Conservation (phyloP, 139 green algal species). For the Nannochloris sp. region DNA sequence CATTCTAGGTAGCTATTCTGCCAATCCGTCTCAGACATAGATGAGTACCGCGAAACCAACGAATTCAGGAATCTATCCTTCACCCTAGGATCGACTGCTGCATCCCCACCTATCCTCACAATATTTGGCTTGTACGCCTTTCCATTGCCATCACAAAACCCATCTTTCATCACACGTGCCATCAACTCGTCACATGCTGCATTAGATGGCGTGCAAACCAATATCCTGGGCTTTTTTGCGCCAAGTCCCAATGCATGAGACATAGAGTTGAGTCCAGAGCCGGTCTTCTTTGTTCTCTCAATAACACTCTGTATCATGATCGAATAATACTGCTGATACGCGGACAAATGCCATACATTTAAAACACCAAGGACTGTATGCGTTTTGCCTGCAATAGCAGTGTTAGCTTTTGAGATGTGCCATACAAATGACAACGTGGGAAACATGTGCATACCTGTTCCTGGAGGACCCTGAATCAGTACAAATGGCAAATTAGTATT, state of each 20-base stretch:
- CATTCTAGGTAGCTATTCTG: conserved; percentile 9
- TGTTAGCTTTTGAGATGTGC: no score
- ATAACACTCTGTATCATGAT: not conserved
- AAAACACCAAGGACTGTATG: conserved; percentile 83
- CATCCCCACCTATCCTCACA: conserved; percentile 49
- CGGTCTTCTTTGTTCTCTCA: not conserved
- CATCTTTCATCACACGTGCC: conserved; percentile 64
- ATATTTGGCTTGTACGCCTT: conserved; percentile 50
- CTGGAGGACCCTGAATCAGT: conserved; percentile 77
- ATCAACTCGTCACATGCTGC: conserved; percentile 91
- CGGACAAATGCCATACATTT: conserved; percentile 82
- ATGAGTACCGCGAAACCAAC: conserved; percentile 15
- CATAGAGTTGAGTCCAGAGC: not conserved
- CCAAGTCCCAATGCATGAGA: not conserved
- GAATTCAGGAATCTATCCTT: conserved; percentile 8
- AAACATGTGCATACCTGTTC: conserved; percentile 38
- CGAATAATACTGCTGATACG: conserved; percentile 68
- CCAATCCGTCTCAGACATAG: conserved; percentile 22
- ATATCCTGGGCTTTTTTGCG: conserved; percentile 56
- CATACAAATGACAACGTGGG: no score
- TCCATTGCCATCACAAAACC: conserved; percentile 47
- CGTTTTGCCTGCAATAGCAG: conserved; percentile 66
- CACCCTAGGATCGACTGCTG: conserved; percentile 10
- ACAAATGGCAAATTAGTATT: conserved; percentile 42
- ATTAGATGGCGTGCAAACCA: conserved; percentile 92